Evolutionary conservation across 2,329 filamentous ascomycete genomes (phyloP).

Genomic region (Talaromyces pinophilus): DNA sequence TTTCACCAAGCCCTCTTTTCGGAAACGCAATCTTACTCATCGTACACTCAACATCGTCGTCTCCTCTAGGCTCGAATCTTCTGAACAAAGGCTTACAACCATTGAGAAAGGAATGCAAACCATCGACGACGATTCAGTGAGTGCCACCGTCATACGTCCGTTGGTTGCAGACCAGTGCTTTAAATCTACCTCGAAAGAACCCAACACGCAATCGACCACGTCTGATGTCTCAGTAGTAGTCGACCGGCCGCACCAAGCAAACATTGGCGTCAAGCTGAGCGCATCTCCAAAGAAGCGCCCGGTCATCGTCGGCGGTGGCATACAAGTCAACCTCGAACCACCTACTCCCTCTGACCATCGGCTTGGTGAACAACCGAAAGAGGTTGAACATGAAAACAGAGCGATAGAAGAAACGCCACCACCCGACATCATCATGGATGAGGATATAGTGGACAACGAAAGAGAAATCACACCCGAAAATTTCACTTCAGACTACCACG

Average conservation of each 20-base stretch:
- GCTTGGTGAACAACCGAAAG: not conserved
- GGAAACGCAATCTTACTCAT: conserved; percentile 40
- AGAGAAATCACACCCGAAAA: conserved; percentile 20
- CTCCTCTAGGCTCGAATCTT: conserved; percentile 29
- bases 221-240: conserved; percentile 4
- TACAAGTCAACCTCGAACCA: conserved; percentile 2
- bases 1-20: conserved; percentile 37
- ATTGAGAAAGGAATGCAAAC: conserved; percentile 12
- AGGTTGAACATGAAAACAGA: not conserved
- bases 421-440: not conserved
- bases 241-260: conserved; percentile 6
- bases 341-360: not conserved
- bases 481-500: conserved; percentile 29
- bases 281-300: not conserved
- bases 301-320: not conserved
- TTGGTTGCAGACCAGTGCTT: not conserved
- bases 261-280: conserved; percentile 9
- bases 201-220: not conserved
- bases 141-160: conserved; percentile 8
- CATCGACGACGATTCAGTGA: conserved; percentile 10
- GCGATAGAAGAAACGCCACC: conserved; percentile 15
- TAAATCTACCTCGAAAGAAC: not conserved
- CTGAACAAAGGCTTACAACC: not conserved
- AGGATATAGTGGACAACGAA: conserved; percentile 9
- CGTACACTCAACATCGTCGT: conserved; percentile 35